These are phyloP conservation scores for Pholiota conissans DNA, from an alignment of 768 basidiomycete species.

Conservation along the genomic window DNA sequence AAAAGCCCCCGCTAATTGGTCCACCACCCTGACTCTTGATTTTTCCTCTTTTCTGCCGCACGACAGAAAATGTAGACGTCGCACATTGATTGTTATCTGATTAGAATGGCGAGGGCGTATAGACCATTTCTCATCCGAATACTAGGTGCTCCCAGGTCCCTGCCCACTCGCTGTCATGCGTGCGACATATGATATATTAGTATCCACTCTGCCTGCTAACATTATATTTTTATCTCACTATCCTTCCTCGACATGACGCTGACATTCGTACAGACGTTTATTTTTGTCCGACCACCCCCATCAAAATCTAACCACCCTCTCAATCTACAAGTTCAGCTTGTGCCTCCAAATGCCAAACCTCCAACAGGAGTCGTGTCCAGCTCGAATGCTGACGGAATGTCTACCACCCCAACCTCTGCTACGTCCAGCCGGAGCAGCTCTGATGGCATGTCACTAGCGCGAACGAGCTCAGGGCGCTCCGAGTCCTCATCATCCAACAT, in stretches of 20 bases:
- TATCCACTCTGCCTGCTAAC: slow-evolving; percentile 1
- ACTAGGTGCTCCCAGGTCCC: background rate
- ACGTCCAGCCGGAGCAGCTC: slow-evolving; percentile 30
- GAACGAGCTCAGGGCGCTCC: slow-evolving; percentile 61
- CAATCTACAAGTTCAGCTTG: slow-evolving; percentile 90
- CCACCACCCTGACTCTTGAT: background rate
- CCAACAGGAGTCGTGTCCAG: slow-evolving; percentile 34
- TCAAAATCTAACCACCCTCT: slow-evolving; percentile 83
- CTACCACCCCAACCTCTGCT: slow-evolving; percentile 29
- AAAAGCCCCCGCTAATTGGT: background rate
- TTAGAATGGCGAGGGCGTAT: background rate
- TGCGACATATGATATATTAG: background rate
- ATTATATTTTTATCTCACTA: slow-evolving; percentile 1
- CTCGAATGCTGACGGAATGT: slow-evolving; percentile 5
- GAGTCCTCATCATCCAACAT: slow-evolving; percentile 42
- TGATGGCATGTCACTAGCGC: slow-evolving; percentile 31
- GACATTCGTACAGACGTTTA: slow-evolving; percentile 64
- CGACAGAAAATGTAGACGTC: background rate
- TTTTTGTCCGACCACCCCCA: slow-evolving; percentile 89
- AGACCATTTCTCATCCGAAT: background rate
- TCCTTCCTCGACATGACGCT: background rate
- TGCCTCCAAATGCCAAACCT: slow-evolving; percentile 61
- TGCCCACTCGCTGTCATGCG: slow-evolving; percentile 1
- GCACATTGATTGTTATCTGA: background rate
- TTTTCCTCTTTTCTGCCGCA: background rate